Conservation (phyloP, 805 yeast species). For the Candida parachauliodes region DNA sequence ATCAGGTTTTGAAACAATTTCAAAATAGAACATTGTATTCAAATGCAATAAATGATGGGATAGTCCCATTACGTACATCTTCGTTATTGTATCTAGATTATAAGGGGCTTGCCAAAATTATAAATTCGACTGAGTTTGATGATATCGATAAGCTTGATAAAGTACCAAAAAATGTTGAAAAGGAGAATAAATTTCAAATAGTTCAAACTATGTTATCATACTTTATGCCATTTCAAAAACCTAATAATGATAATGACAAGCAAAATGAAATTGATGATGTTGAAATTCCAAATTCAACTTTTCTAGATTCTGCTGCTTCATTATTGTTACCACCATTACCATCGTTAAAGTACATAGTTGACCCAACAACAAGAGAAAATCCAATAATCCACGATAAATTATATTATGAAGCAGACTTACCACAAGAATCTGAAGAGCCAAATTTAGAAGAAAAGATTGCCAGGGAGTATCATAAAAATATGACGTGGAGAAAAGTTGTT, state of each 20-base stretch:
- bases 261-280: conserved; percentile 21
- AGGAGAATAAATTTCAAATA: conserved; percentile 18
- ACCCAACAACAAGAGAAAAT: conserved; percentile 62
- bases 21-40: conserved; percentile 79
- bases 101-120: conserved; percentile 46
- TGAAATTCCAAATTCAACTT: conserved; percentile 64
- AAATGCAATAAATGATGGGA: conserved; percentile 88
- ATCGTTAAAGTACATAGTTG: conserved; percentile 55
- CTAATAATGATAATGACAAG: conserved; percentile 14
- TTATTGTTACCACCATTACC: conserved; percentile 82
- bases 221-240: conserved; percentile 40
- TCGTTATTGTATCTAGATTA: conserved; percentile 84
- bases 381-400: conserved; percentile 80
- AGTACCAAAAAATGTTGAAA: conserved; percentile 17
- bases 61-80: conserved; percentile 89
- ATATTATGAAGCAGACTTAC: conserved; percentile 64
- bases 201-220: conserved; percentile 37
- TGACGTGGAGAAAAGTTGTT: conserved; percentile 89
- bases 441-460: conserved; percentile 76
- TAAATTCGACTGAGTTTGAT: conserved; percentile 15
- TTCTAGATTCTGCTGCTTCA: conserved; percentile 73
- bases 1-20: conserved; percentile 59
- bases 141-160: conserved; percentile 13
- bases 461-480: conserved; percentile 75
- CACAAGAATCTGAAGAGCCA: conserved; percentile 23